Evolutionary conservation across 75 land plant genomes (phyloP), one percentile per base, ranked within the genome.

Genomic region (Cupressus sempervirens): DNA sequence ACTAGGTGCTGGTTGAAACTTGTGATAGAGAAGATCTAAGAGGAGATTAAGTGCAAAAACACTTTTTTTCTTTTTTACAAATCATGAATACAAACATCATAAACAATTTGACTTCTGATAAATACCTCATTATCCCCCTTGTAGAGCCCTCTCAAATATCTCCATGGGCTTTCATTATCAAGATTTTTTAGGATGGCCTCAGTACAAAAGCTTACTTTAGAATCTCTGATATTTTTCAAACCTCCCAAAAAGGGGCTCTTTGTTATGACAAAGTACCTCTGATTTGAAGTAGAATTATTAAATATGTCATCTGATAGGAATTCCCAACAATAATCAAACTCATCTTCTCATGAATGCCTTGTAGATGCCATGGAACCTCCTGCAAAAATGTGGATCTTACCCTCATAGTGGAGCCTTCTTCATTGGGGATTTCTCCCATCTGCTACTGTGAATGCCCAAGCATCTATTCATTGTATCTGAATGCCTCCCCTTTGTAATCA

Each of bases 241-340:
- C 99, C 99, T 48, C 99, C 98, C 48, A 94, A 82, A 30, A 89
- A 77, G 34, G 99, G 96, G 90, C 94, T 93, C 52, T 89, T 89
- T 40, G 92, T 94, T 50, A 97, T 90, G n/a, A 97, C 98, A 93
- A 98, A 98, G 74, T 90, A 98, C 85, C 99, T 92, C 99, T 98
- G 98, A 91, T 98, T 98, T 98, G 98, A 98, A 76, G 97, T 98
- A 87, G 99, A 97, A 86, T 97, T 97, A 54, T 97, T 97, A 70
- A 88, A 92, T 53, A 93, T 67, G 84, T 97, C 99, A 73, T 91
- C 90, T 84, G 88, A 87, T 34, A 97, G 90, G 12, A 97, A 90
- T 83, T 87, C 13, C 32, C 86, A 67, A 82, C 98, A 96, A 84
- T 87, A 97, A 50, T 91, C 92, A 76, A 96, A 95, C 83, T 97